Evolutionary conservation across 1,284 basidiomycete species (phyloP).

Genomic region (Ustilago loliicola): DNA sequence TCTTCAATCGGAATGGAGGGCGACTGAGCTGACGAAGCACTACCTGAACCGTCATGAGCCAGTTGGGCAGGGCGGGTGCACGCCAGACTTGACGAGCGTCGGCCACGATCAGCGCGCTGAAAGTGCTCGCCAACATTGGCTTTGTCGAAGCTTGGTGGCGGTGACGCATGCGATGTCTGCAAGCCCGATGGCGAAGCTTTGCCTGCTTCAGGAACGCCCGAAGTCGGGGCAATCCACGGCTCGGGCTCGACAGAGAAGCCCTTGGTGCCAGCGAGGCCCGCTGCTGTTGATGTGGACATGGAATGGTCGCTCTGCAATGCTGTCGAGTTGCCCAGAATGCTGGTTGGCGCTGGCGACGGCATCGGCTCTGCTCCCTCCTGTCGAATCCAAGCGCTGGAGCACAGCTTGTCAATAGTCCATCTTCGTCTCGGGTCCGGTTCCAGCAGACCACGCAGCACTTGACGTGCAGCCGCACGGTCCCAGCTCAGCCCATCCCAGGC

Average conservation of each 20-base stretch:
- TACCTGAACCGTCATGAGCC: constrained; percentile 25
- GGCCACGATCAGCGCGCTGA: constrained; percentile 24
- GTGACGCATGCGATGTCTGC: background rate
- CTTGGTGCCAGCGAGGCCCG: background rate
- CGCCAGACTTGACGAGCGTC: constrained; percentile 47
- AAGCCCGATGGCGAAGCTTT: background rate
- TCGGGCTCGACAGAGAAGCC: constrained; percentile 14
- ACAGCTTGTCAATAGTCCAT: constrained; percentile 59
- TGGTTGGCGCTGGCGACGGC: background rate
- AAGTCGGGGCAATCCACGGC: background rate
- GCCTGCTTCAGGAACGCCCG: background rate
- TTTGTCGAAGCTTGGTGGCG: constrained; percentile 18
- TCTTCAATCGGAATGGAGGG: constrained; percentile 25
- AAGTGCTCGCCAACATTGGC: constrained; percentile 22
- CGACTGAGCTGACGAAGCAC: constrained; percentile 21
- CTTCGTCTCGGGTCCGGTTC: constrained; percentile 58
- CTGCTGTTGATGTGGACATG: background rate
- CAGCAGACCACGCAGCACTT: constrained; percentile 56
- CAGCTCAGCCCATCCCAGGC: constrained; percentile 56
- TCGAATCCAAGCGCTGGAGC: constrained; percentile 43
- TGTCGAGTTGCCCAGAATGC: background rate
- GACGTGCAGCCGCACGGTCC: constrained; percentile 58
- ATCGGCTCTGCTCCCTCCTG: constrained; percentile 15
- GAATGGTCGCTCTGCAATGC: constrained; percentile 5
- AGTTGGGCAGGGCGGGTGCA: constrained; percentile 30